Conservation (phyloP, 371 early-diverging fungal species). For the Actinomucor elegans region DNA sequence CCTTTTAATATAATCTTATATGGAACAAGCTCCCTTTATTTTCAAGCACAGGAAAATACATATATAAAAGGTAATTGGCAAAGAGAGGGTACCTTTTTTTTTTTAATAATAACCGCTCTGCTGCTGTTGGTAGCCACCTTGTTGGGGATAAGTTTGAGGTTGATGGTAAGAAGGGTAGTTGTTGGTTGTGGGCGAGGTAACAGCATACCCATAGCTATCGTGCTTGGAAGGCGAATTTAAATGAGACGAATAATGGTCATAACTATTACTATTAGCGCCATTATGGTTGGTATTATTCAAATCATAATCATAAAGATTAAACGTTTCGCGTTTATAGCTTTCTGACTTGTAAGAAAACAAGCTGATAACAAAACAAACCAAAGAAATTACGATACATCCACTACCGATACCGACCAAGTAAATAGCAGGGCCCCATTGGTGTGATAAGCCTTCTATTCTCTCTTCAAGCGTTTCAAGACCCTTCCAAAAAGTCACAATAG, state of each 20-base stretch:
- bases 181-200: not conserved
- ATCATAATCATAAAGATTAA: constrained; percentile 6
- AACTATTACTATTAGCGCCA: not conserved
- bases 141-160: not conserved
- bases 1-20: too few species aligned
- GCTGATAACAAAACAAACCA: constrained; percentile 23
- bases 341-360: not conserved
- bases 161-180: constrained; percentile 1
- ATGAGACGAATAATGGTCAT: not conserved
- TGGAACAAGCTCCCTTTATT: too few species aligned
- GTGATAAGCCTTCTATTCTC: constrained; percentile 20
- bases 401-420: constrained; percentile 27
- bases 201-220: constrained; percentile 4
- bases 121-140: not conserved
- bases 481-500: constrained; percentile 28
- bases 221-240: not conserved
- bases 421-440: constrained; percentile 32
- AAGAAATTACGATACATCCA: constrained; percentile 19
- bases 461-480: constrained; percentile 17
- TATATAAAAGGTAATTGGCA: too few species aligned
- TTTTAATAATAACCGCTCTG: not conserved
- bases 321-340: constrained; percentile 3
- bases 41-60: too few species aligned
- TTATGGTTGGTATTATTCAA: not conserved
- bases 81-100: not conserved